Percentiles rank a stretch among this genome's conserved stretches.
Evolutionary conservation across 2,329 filamentous ascomycete genomes (phyloP).

Genomic region (Venturia carpophila): DNA sequence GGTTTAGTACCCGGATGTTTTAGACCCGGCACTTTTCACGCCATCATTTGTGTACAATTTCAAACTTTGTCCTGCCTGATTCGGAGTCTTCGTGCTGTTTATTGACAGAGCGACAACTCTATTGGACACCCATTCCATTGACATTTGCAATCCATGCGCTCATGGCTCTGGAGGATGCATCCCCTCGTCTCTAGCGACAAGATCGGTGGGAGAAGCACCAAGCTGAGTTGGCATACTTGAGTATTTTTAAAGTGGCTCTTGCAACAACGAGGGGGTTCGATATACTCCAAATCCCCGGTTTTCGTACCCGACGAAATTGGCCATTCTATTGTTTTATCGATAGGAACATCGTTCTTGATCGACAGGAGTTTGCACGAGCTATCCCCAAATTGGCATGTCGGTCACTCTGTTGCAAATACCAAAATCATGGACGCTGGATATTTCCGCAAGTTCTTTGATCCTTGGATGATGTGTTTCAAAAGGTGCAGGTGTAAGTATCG

Average conservation of each 20-base stretch:
- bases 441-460: not conserved
- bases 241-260: not conserved
- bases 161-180: not conserved
- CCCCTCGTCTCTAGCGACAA: not conserved
- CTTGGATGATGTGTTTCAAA: not conserved
- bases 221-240: no score
- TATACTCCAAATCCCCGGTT: no score
- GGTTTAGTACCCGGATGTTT: not conserved
- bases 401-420: not conserved
- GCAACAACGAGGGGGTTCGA: no score
- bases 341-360: no score
- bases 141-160: not conserved
- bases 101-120: not conserved
- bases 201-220: no score
- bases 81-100: not conserved
- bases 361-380: not conserved
- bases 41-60: not conserved
- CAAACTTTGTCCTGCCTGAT: not conserved
- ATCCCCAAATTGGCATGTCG: not conserved
- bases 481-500: not conserved
- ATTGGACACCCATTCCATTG: not conserved
- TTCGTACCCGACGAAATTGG: no score
- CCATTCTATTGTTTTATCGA: no score
- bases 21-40: not conserved
- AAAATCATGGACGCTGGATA: not conserved